phyloP scores from a whole-genome alignment of 768 basidiomycete species.

The Tubosaeta sp. region DNA sequence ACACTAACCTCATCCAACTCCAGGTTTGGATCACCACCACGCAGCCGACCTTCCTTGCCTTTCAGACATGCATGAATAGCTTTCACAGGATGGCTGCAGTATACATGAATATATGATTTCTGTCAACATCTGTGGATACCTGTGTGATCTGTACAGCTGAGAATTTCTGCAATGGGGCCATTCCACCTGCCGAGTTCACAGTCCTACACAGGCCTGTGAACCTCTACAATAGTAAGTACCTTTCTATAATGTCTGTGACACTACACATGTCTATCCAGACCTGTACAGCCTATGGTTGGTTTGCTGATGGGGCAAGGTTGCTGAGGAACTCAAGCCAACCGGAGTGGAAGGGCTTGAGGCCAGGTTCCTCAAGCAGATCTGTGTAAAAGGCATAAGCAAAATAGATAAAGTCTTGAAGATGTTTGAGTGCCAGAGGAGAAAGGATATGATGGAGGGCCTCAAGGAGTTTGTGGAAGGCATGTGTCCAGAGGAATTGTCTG shows the following conservation, averaged over 20 bases:
- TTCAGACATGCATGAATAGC: conserved; percentile 97
- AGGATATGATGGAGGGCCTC: conserved; percentile 86
- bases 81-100: conserved; percentile 94
- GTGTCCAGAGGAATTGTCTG: conserved; percentile 87
- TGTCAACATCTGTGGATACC: conserved; percentile 95
- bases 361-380: conserved; percentile 77
- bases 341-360: conserved; percentile 61
- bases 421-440: conserved; percentile 72
- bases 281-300: too few relatives aligned
- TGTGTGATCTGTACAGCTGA: too few relatives aligned
- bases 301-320: too few relatives aligned
- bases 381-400: conserved; percentile 96
- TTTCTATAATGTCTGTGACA: too few relatives aligned
- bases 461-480: conserved; percentile 84
- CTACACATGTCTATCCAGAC: too few relatives aligned
- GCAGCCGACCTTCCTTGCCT: conserved; percentile 96
- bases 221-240: too few relatives aligned
- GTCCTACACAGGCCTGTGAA: too few relatives aligned
- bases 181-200: too few relatives aligned
- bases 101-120: too few relatives aligned
- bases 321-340: conserved; percentile 97
- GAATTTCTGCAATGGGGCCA: too few relatives aligned
- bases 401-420: conserved; percentile 91
- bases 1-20: conserved; percentile 97
- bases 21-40: conserved; percentile 97